Conservation (phyloP, 176 grass and related monocot genomes). For the Urochloa ruziziensis region DNA sequence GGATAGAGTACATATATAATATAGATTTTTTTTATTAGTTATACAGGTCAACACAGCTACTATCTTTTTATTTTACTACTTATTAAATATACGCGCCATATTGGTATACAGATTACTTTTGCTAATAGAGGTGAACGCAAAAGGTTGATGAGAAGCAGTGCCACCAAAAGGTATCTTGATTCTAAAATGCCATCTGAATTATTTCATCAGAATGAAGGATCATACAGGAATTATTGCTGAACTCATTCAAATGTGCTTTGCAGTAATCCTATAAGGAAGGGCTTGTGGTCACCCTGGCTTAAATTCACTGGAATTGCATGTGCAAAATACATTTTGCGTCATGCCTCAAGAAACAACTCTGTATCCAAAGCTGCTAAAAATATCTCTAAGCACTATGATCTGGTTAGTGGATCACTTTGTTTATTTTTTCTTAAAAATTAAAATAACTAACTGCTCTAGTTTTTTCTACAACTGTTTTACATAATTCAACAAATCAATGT, state of each 20-base stretch:
- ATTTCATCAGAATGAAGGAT: background rate
- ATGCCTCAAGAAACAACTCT: conserved; percentile 62
- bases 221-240: background rate
- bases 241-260: background rate
- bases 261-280: background rate
- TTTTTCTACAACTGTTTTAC: background rate
- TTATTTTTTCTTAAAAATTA: background rate
- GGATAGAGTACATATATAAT: background rate
- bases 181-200: background rate
- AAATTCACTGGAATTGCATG: conserved; percentile 55
- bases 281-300: conserved; percentile 80
- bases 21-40: background rate
- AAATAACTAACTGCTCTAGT: background rate
- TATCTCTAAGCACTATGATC: conserved; percentile 85
- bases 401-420: conserved; percentile 39
- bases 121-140: conserved; percentile 50
- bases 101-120: conserved; percentile 57
- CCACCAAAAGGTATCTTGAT: conserved; percentile 29
- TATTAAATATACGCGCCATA: background rate
- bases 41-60: background rate
- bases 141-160: background rate
- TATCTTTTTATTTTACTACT: background rate
- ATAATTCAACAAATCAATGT: background rate
- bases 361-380: conserved; percentile 69
- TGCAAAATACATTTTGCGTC: conserved; percentile 65